A percentile compares a stretch with the other conserved stretches of the same genome.
These are phyloP conservation scores for Torrubiellomyces zombiae DNA, from an alignment of 2,329 filamentous ascomycete genomes.

Conservation along the genomic window DNA sequence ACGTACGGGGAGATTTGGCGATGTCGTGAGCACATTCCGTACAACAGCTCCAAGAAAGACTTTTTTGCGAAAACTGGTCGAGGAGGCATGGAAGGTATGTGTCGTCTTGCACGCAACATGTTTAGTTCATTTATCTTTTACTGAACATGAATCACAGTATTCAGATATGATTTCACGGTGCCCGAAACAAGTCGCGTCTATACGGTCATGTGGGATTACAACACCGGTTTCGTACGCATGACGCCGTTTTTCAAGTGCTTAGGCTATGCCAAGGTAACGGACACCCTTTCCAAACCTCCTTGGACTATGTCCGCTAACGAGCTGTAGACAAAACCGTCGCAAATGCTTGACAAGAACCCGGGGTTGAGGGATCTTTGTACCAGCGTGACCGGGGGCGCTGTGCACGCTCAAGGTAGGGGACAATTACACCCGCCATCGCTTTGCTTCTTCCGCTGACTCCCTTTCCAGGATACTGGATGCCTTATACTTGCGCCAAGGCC, in stretches of 20 bases:
- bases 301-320: neutral
- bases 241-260: slow-evolving; percentile 90
- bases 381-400: slow-evolving; percentile 84
- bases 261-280: slow-evolving; percentile 63
- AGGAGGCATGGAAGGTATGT: slow-evolving; percentile 71
- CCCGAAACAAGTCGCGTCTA: slow-evolving; percentile 51
- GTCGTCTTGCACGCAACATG: neutral
- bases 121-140: neutral
- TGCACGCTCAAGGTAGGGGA: slow-evolving; percentile 77
- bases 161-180: slow-evolving; percentile 66
- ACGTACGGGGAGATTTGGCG: slow-evolving; percentile 46
- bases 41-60: slow-evolving; percentile 85
- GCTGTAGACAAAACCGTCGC: slow-evolving; percentile 66
- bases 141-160: slow-evolving; percentile 38
- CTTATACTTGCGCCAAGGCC: slow-evolving; percentile 69
- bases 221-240: slow-evolving; percentile 81
- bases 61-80: slow-evolving; percentile 76
- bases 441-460: slow-evolving; percentile 5
- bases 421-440: too few relatives aligned
- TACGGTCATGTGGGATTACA: slow-evolving; percentile 93
- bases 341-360: slow-evolving; percentile 61
- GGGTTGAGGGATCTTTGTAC: slow-evolving; percentile 81
- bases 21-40: slow-evolving; percentile 66
- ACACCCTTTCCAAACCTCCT: slow-evolving; percentile 5
- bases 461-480: slow-evolving; percentile 85